phyloP scores from a whole-genome alignment of 768 basidiomycete genomes.

The Gyrodon lividus region DNA sequence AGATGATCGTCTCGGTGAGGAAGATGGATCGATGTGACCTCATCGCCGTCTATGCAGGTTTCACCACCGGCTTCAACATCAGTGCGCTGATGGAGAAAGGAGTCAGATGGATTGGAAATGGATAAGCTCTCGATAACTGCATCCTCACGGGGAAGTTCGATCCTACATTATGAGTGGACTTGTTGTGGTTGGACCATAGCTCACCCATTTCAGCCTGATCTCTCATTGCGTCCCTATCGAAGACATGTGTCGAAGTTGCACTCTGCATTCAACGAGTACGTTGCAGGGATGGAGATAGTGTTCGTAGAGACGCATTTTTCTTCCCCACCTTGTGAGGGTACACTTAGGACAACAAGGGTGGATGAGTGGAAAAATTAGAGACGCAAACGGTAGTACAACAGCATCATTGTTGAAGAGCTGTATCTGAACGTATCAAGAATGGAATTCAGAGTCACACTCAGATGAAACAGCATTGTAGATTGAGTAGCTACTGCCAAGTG shows the following conservation, averaged over 20 bases:
- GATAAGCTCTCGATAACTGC: conserved; percentile 66
- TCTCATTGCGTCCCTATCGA: conserved; percentile 63
- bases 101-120: conserved; percentile 66
- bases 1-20: conserved; percentile 45
- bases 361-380: conserved; percentile 42
- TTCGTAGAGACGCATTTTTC: conserved; percentile 69
- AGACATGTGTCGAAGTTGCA: conserved; percentile 65
- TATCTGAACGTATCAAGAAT: background rate
- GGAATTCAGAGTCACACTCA: background rate
- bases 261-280: conserved; percentile 57
- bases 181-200: background rate
- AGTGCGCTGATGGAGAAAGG: conserved; percentile 81
- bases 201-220: conserved; percentile 38
- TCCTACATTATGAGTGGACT: conserved; percentile 49
- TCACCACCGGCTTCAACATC: conserved; percentile 66
- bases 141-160: conserved; percentile 67
- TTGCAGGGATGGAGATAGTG: conserved; percentile 62
- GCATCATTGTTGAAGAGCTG: background rate
- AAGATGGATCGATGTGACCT: conserved; percentile 63
- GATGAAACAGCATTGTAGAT: background rate
- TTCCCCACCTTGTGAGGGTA: conserved; percentile 44
- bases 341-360: conserved; percentile 53
- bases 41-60: conserved; percentile 68
- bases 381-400: background rate
- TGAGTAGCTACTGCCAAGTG: conserved; percentile 2